phyloP scores from a whole-genome alignment of 2,329 filamentous ascomycete genomes.

The Fusarium decemcellulare region DNA sequence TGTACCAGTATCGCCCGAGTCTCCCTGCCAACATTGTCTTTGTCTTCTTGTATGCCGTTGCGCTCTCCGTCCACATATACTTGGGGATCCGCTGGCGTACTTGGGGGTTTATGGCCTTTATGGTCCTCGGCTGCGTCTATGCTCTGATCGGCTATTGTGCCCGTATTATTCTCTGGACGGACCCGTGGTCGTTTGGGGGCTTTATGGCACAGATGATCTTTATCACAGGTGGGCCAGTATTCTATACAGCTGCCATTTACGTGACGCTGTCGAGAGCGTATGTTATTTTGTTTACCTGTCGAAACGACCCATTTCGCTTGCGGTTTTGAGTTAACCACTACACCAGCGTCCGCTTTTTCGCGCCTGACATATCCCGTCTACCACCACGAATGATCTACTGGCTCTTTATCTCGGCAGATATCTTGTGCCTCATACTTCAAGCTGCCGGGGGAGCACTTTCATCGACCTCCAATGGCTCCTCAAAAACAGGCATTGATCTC shows the following conservation, averaged over 20 bases:
- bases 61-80: conserved; percentile 56
- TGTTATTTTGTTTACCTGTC: too few species aligned
- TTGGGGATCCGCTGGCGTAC: conserved; percentile 56
- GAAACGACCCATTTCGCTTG: too few species aligned
- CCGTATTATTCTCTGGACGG: conserved; percentile 65
- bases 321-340: too few species aligned
- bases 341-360: too few species aligned
- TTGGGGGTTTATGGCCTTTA: conserved; percentile 58
- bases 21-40: conserved; percentile 56
- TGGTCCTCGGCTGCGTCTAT: conserved; percentile 65
- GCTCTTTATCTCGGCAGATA: conserved; percentile 62
- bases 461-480: conserved; percentile 50
- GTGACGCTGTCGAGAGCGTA: conserved; percentile 36
- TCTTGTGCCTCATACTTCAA: conserved; percentile 65
- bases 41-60: conserved; percentile 58
- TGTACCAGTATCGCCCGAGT: conserved; percentile 60
- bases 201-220: conserved; percentile 72
- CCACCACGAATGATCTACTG: conserved; percentile 51
- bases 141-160: conserved; percentile 73
- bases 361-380: conserved; percentile 48
- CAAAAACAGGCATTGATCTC: conserved; percentile 60
- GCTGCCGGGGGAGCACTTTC: conserved; percentile 65
- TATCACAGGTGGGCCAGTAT: conserved; percentile 59
- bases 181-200: conserved; percentile 67
- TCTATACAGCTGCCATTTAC: conserved; percentile 55